A percentile compares a stretch with the other conserved stretches of the same genome.
phyloP scores from a whole-genome alignment of 2,329 filamentous ascomycete genomes.

The Paecilomyces dactylethromorphus region DNA sequence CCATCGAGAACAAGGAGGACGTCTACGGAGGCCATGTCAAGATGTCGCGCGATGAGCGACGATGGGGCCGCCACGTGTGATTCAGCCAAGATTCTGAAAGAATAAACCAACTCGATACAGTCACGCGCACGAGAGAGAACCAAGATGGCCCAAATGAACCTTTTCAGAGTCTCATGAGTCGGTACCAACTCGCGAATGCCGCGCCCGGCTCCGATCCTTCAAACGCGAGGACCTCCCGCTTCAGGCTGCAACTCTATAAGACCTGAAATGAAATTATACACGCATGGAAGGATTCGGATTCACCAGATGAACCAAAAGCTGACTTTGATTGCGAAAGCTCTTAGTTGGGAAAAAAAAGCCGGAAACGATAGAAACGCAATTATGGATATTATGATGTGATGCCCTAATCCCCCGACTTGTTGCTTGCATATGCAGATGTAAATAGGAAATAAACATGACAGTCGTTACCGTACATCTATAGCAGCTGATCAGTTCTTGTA shows the following conservation, averaged over 20 bases:
- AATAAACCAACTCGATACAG: not conserved
- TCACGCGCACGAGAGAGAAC: not conserved
- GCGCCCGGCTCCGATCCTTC: constrained; percentile 4
- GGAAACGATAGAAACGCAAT: not conserved
- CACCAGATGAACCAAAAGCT: not conserved
- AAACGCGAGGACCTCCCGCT: not conserved
- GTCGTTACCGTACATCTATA: not conserved
- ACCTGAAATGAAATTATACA: not conserved
- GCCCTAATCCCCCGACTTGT: not conserved
- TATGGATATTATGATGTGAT: not conserved
- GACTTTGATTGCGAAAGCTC: too few species aligned
- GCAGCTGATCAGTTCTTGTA: too few species aligned
- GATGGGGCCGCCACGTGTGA: constrained; percentile 37
- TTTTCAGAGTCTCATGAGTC: not conserved
- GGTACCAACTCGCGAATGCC: not conserved
- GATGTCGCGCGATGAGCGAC: constrained; percentile 39
- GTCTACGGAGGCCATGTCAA: constrained; percentile 43
- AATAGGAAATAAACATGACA: not conserved
- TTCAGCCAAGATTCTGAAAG: not conserved
- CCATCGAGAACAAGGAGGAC: constrained; percentile 42
- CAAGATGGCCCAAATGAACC: not conserved
- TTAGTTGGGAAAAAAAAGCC: not conserved
- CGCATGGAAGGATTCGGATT: not conserved
- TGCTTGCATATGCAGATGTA: not conserved
- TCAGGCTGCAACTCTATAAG: not conserved